Percentiles rank a stretch among this genome's conserved stretches.
Conservation (phyloP, 352 stramenopile species). For the Phytophthora ohioensis region DNA sequence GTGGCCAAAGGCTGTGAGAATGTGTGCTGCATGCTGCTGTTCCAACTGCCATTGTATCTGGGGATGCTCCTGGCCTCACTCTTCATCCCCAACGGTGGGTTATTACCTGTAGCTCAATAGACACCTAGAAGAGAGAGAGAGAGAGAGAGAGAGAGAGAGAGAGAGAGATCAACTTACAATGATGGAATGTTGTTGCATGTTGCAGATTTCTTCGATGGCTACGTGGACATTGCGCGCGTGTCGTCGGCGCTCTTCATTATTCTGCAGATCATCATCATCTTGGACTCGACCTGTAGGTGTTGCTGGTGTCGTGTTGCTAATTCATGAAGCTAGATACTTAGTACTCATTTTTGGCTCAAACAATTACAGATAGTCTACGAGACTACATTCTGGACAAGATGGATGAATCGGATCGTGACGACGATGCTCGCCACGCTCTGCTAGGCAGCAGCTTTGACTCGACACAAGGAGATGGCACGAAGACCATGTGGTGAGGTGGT, state of each 20-base stretch:
- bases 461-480: conserved; percentile 31
- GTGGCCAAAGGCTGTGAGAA: conserved; percentile 62
- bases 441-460: conserved; percentile 43
- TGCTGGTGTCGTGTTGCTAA: background rate
- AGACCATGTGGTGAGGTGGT: conserved; percentile 33
- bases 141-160: background rate
- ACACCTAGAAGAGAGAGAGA: background rate
- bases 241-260: conserved; percentile 74
- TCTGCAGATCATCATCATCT: conserved; percentile 84
- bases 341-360: background rate
- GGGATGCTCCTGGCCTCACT: conserved; percentile 61
- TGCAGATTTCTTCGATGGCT: conserved; percentile 74
- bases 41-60: conserved; percentile 73
- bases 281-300: conserved; percentile 72
- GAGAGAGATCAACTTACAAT: too few species aligned
- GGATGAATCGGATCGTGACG: conserved; percentile 62
- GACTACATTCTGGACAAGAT: conserved; percentile 81
- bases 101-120: background rate
- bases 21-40: conserved; percentile 69
- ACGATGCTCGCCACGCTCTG: conserved; percentile 60
- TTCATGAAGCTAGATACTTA: background rate
- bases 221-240: conserved; percentile 67
- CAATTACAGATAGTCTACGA: conserved; percentile 58
- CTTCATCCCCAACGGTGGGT: conserved; percentile 71
- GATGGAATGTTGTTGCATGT: background rate